Evolutionary conservation across 2,329 filamentous ascomycete species (phyloP), one percentile per base, ranked within the genome.

Genomic region (Xylaria hypoxylon): DNA sequence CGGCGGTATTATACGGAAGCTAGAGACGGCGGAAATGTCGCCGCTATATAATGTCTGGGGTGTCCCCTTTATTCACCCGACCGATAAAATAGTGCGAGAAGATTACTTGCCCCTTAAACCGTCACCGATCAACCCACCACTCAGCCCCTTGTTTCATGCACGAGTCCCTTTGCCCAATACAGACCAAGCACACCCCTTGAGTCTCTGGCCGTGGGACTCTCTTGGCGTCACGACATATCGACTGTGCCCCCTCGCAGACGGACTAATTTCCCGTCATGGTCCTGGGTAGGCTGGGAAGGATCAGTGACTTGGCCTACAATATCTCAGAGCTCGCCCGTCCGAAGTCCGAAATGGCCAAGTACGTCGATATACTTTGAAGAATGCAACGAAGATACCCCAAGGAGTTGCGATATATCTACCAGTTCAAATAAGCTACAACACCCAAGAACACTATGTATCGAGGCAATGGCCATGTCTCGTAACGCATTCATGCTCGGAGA

Each of bases 31-130:
- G 2, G 48, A 57, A 6, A 40, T n/a, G 0, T 70, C 56, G 38
- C 68, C 68, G 17, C 57, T 71, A 1, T 48, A 52, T 3, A 65
- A 71, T 45, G 48, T 69, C 5, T 70, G 62, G 68, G 70, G 66
- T 24, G 40, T 64, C 17, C 68, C 68, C 1, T 64, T 66, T 5
- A 64, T 66, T 22, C 56, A 61, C 19, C 65, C 19, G 2, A 55
- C 52, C 40, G 59, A 66, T 11, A 59, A 65, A n/a, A 13, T 3
- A 5, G n/a, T 7, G 15, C 5, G 19, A 44, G 19, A 19, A 0
- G 5, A n/a, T 10, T 8, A 3, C 13, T 2, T 44, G 3, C n/a
- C 2, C 42, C 10, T n/a, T 19, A 22, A 6, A 8, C n/a, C n/a
- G 11, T n/a, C 42, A 8, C 7, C 7, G 11, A 44, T 2, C 42